Evolutionary conservation across 495 filamentous ascomycete genomes (phyloP).

Genomic region (Penicillium nucicola): DNA sequence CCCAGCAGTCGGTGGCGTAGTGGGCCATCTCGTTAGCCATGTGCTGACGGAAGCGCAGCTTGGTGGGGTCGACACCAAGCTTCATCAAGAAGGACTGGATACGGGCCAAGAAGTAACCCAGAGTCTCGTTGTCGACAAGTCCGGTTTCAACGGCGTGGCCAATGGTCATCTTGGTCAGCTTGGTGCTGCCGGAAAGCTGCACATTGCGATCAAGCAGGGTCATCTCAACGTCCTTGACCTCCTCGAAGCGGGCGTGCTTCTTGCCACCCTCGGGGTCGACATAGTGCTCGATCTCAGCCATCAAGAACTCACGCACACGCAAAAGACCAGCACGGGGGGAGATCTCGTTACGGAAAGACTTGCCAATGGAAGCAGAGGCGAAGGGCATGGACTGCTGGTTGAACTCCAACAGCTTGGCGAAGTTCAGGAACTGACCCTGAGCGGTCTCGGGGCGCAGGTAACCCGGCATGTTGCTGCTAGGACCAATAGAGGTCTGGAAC

Average conservation of each 20-base stretch:
- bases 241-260: conserved; percentile 62
- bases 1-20: conserved; percentile 83
- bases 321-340: conserved; percentile 65
- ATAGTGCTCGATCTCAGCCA: conserved; percentile 75
- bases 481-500: conserved; percentile 71
- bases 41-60: conserved; percentile 81
- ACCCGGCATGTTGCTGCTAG: conserved; percentile 59
- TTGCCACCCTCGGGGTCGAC: conserved; percentile 71
- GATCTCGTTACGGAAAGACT: conserved; percentile 74
- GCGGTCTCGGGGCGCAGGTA: conserved; percentile 68
- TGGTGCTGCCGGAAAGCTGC: conserved; percentile 66
- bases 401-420: conserved; percentile 68
- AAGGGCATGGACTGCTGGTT: conserved; percentile 70
- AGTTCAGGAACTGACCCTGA: conserved; percentile 66
- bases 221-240: conserved; percentile 61
- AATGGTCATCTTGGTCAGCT: conserved; percentile 57
- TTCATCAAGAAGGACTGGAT: conserved; percentile 71
- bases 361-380: conserved; percentile 71
- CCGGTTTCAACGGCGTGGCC: conserved; percentile 67
- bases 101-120: conserved; percentile 82
- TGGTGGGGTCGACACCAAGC: conserved; percentile 65
- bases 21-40: conserved; percentile 84
- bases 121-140: conserved; percentile 77
- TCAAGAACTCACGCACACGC: conserved; percentile 68
- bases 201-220: conserved; percentile 66